A percentile compares a stretch with the other conserved stretches of the same genome.
These are phyloP conservation scores for Metarhizium guizhouense DNA, from an alignment of 2,329 filamentous ascomycete species.

Conservation along the genomic window DNA sequence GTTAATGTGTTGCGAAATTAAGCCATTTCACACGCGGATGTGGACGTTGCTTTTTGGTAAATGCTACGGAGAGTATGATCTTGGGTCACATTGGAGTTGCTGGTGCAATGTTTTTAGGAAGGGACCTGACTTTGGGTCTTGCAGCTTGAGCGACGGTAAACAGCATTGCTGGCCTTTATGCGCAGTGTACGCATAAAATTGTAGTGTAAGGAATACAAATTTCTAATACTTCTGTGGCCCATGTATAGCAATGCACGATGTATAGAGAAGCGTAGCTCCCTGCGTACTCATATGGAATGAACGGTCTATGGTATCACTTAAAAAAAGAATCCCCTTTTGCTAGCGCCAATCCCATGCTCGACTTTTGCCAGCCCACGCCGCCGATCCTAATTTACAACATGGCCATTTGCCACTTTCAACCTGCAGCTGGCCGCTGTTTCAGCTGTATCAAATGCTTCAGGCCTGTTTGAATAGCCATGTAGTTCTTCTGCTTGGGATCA, in stretches of 20 bases:
- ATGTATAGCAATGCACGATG: neutral
- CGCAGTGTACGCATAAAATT: neutral
- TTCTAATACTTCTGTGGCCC: neutral
- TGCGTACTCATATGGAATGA: neutral
- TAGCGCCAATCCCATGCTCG: constrained; percentile 9
- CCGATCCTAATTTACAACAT: neutral
- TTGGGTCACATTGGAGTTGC: neutral
- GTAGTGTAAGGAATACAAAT: neutral
- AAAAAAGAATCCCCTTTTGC: neutral
- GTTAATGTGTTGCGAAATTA: constrained; percentile 51
- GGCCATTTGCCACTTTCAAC: constrained; percentile 9
- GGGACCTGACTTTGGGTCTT: neutral
- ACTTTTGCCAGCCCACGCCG: neutral
- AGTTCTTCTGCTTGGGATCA: constrained; percentile 44
- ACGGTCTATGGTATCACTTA: constrained; percentile 19
- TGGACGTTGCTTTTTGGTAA: neutral
- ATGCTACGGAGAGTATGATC: neutral
- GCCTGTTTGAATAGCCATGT: constrained; percentile 30
- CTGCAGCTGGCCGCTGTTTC: constrained; percentile 27
- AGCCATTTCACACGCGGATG: neutral
- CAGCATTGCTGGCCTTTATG: neutral
- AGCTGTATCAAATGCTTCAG: constrained; percentile 33
- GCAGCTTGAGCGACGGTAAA: neutral
- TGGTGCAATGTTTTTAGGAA: neutral
- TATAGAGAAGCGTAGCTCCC: neutral